Evolutionary conservation across 2,329 filamentous ascomycete species (phyloP).

Genomic region (Leptodontidium sp.): DNA sequence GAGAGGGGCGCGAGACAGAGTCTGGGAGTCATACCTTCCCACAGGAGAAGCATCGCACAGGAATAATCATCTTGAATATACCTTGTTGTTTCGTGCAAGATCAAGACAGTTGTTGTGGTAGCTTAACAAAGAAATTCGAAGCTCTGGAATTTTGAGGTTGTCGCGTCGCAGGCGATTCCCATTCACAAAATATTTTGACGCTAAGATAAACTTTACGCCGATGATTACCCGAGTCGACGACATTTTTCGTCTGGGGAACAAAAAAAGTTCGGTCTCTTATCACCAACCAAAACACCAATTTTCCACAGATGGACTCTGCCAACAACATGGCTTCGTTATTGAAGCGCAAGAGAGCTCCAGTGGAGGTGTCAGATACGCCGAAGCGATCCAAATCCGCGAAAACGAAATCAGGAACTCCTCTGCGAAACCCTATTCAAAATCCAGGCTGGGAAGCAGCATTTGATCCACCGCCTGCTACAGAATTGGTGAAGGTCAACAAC

Average conservation of each 20-base stretch:
- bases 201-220: constrained; percentile 19
- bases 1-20: constrained; percentile 7
- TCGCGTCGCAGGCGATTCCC: constrained; percentile 19
- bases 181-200: constrained; percentile 18
- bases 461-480: constrained; percentile 30
- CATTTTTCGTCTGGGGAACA: constrained; percentile 26
- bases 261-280: constrained; percentile 32
- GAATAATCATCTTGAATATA: constrained; percentile 88
- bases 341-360: constrained; percentile 48
- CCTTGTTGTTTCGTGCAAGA: background rate
- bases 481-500: constrained; percentile 39
- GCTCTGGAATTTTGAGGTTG: constrained; percentile 20
- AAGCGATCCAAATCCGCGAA: constrained; percentile 44
- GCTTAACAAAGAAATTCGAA: constrained; percentile 10
- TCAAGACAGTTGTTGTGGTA: constrained; percentile 5
- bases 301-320: constrained; percentile 43
- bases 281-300: constrained; percentile 24
- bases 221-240: constrained; percentile 8
- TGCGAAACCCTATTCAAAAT: constrained; percentile 29
- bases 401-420: constrained; percentile 27
- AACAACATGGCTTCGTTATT: constrained; percentile 47
- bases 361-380: constrained; percentile 42
- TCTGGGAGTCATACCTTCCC: constrained; percentile 78
- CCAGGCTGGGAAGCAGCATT: constrained; percentile 44
- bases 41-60: constrained; percentile 97